Conservation (phyloP, 208 protist species). For the Acanthamoeba royreba region DNA sequence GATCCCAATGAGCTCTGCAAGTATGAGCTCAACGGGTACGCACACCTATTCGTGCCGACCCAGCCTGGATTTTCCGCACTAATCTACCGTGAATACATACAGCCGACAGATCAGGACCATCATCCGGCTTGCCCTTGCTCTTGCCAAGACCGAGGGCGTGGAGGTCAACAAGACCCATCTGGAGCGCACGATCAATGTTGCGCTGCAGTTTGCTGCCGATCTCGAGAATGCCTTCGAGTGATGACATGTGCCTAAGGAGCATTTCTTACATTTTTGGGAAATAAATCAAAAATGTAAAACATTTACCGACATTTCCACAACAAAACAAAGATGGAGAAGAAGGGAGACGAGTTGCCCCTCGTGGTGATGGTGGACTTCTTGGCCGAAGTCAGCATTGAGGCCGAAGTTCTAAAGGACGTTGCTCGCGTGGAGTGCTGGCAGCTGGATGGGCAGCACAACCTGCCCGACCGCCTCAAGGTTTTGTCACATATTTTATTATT, state of each 20-base stretch:
- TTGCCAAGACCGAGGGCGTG: slow-evolving; percentile 3
- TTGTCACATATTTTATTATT: no score
- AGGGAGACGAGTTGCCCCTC: background rate
- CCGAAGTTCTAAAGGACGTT: background rate
- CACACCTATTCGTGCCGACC: no score
- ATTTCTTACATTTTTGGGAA: no score
- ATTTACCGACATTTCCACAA: no score
- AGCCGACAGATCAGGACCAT: slow-evolving; percentile 64
- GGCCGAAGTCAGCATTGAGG: background rate
- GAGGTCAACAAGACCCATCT: background rate
- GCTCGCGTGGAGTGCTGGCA: slow-evolving; percentile 34
- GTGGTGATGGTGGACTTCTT: slow-evolving; percentile 39
- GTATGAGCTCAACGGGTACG: slow-evolving; percentile 56
- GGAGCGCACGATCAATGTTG: background rate
- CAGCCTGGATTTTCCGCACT: no score
- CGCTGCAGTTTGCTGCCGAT: background rate
- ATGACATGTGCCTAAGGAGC: no score
- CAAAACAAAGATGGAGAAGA: background rate
- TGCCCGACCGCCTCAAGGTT: background rate
- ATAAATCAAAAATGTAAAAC: no score
- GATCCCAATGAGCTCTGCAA: background rate
- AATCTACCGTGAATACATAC: no score
- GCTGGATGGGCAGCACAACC: background rate
- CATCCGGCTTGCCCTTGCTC: slow-evolving; percentile 22
- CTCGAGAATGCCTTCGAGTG: no score